Percentiles rank a stretch among this genome's conserved stretches.
Evolutionary conservation across 495 filamentous ascomycete genomes (phyloP).

Genomic region (Penicillium ucsense): DNA sequence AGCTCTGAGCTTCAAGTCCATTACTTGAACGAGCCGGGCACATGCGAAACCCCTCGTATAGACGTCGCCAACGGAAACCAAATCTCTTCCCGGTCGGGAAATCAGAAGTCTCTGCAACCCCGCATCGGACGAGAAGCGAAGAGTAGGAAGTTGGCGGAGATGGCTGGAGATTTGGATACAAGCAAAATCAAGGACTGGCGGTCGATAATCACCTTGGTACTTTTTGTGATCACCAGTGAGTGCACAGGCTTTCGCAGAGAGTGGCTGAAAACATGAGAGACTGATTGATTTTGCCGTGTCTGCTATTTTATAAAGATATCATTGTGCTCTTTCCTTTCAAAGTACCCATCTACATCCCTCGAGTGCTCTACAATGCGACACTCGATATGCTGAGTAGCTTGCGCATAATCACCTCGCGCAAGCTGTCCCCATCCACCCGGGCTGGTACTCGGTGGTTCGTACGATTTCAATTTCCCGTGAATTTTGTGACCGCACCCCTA

Average conservation of each 20-base stretch:
- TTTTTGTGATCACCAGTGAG: conserved; percentile 56
- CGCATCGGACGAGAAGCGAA: neutral
- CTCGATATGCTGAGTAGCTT: conserved; percentile 29
- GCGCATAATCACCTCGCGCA: conserved; percentile 41
- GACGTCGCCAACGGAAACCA: neutral
- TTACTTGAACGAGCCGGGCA: too few relatives aligned
- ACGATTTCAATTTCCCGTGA: conserved; percentile 46
- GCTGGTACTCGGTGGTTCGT: conserved; percentile 20
- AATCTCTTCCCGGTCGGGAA: neutral
- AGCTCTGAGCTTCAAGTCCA: too few relatives aligned
- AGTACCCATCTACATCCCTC: conserved; percentile 46
- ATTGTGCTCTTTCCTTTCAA: conserved; percentile 56
- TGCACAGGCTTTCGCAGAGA: neutral
- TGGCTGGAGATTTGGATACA: conserved; percentile 38
- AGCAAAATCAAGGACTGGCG: conserved; percentile 45
- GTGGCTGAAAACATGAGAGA: neutral
- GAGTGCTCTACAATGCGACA: conserved; percentile 30
- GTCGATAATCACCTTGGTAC: conserved; percentile 53
- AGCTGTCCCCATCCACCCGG: conserved; percentile 3
- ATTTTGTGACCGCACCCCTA: conserved; percentile 55
- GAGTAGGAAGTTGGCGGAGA: conserved; percentile 13
- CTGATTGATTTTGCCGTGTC: neutral
- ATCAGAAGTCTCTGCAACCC: neutral
- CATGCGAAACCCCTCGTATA: too few relatives aligned
- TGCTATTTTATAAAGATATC: conserved; percentile 31